Conservation (phyloP, 139 green algal species). For the Coccomyxa sp. region DNA sequence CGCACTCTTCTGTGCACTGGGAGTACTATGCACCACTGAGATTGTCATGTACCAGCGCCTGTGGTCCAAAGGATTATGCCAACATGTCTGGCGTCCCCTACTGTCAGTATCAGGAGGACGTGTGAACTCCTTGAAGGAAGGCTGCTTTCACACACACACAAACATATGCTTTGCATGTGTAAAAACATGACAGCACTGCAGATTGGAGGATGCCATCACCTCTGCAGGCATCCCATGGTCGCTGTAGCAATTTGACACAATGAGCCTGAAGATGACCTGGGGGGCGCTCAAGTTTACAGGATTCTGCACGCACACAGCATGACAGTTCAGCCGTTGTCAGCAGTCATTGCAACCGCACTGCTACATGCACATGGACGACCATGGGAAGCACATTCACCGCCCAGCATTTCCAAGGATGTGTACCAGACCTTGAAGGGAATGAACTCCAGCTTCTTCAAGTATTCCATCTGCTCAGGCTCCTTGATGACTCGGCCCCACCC, state of each 20-base stretch:
- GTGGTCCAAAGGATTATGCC: not conserved
- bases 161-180: too few species aligned
- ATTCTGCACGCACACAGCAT: not conserved
- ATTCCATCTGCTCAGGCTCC: conserved; percentile 42
- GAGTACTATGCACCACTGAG: too few species aligned
- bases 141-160: too few species aligned
- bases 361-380: not conserved
- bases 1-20: too few species aligned
- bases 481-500: conserved; percentile 29
- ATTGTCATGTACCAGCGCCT: not conserved
- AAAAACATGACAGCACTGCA: not conserved
- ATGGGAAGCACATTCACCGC: not conserved
- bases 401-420: not conserved
- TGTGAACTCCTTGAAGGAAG: too few species aligned
- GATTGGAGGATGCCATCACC: not conserved
- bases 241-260: conserved; percentile 22
- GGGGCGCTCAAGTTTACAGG: conserved; percentile 49
- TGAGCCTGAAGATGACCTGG: conserved; percentile 53
- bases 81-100: too few species aligned
- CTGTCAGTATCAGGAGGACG: too few species aligned
- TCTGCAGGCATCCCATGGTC: conserved; percentile 21
- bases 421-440: conserved; percentile 37
- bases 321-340: not conserved
- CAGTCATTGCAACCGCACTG: not conserved
- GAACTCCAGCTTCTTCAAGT: conserved; percentile 38